Percentiles rank a stretch among this genome's conserved stretches.
These are phyloP conservation scores for Pseudogymnoascus sp. DNA, from an alignment of 2,329 filamentous ascomycete genomes.

Conservation along the genomic window DNA sequence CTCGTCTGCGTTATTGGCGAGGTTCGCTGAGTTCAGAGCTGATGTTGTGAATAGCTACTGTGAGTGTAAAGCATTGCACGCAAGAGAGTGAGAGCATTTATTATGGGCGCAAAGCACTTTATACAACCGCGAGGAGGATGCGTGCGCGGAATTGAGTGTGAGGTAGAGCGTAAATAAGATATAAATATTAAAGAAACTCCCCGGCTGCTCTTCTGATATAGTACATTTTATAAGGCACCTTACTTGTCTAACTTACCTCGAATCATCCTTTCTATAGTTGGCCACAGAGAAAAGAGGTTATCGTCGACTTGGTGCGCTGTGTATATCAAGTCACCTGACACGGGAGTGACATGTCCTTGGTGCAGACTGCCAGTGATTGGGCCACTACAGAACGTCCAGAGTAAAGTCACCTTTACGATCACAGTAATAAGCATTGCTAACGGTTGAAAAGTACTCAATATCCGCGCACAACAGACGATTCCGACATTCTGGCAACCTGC, in stretches of 20 bases:
- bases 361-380: not conserved
- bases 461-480: not conserved
- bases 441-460: not conserved
- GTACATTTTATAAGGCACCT: not conserved
- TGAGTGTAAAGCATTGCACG: not conserved
- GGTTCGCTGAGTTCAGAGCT: not conserved
- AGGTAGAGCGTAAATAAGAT: too few relatives aligned
- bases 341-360: not conserved
- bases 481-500: not conserved
- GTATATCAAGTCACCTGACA: not conserved
- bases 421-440: not conserved
- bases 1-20: not conserved
- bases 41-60: not conserved
- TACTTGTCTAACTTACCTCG: not conserved
- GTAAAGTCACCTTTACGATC: not conserved
- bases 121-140: not conserved
- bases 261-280: not conserved
- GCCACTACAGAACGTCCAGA: not conserved
- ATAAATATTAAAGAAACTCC: too few relatives aligned
- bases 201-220: too few relatives aligned
- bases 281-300: not conserved
- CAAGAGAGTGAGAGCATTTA: not conserved
- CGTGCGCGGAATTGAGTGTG: too few relatives aligned
- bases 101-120: not conserved
- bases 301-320: not conserved